Evolutionary conservation across 495 filamentous ascomycete genomes (phyloP), one percentile per base, ranked within the genome.

Genomic region (Penicillium lagena): DNA sequence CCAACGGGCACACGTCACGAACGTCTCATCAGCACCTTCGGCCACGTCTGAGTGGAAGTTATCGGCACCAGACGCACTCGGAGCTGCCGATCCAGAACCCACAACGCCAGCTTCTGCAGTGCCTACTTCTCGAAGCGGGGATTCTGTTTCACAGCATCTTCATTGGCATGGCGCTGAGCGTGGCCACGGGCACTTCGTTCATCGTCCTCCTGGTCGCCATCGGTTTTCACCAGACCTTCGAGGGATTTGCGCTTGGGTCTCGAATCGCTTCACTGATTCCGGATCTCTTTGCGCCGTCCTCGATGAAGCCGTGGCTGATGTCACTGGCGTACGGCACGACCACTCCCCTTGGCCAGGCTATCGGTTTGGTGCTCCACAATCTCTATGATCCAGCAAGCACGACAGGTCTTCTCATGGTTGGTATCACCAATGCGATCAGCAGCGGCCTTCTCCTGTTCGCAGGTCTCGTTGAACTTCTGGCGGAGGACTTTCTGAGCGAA

Each of bases 401-500:
- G 49, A 83, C 85, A 0, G 91, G 91, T 0, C 61, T 97, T 43
- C 72, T 96, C 28, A 89, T 89, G 81, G 90, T 96, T 3, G 91
- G 91, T 12, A 77, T 90, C 54, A 96, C 90, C 72, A 97, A 97
- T 55, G 90, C 86, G 29, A 86, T 97, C 46, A 89, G 83, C 22
- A 85, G 81, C 54, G 91, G 91, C 0, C 67, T 97, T 39, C 60
- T 97, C 40, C 72, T 97, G 9, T 97, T 95, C 65, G 91, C 91
- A 0, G 90, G 91, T 5, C 63, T 97, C 42, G 91, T 95, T 1
- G 90, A 96, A 63, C 67, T 97, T 36, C 74, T 97, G 10, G 89
- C 91, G 6, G 91, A 97, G 65, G 91, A 97, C 58, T 96, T 97
- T 61, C 62, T 97, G 52, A 86, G 81, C 43, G 89, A 95, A 52